A percentile compares a stretch with the other conserved stretches of the same genome.
Conservation (phyloP, 2,329 filamentous ascomycete genomes). For the Botrytis paeoniae region DNA sequence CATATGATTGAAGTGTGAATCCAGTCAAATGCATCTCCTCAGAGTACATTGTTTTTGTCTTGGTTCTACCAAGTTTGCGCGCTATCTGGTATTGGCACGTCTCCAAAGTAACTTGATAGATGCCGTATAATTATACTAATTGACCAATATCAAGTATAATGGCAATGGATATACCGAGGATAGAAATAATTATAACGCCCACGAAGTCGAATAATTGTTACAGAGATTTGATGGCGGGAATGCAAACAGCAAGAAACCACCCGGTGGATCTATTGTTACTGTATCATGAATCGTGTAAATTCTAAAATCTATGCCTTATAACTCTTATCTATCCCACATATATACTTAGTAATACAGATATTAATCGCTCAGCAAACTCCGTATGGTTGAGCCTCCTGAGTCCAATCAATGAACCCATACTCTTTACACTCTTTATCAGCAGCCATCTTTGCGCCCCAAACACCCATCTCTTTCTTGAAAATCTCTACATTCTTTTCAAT, state of each 20-base stretch:
- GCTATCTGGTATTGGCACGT: not conserved
- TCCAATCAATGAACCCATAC: constrained; percentile 46
- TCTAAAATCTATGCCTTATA: not conserved
- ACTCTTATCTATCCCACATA: not conserved
- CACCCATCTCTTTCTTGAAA: constrained; percentile 48
- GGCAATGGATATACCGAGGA: not conserved
- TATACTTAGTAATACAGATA: not conserved
- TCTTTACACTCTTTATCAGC: constrained; percentile 40
- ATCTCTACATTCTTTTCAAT: constrained; percentile 46
- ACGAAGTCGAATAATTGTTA: not conserved
- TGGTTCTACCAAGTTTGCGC: not conserved
- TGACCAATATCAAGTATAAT: not conserved
- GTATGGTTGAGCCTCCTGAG: constrained; percentile 26
- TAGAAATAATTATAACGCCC: not conserved
- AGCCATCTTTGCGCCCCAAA: constrained; percentile 43
- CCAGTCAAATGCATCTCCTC: not conserved
- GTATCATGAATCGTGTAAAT: constrained; percentile 9
- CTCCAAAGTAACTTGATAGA: not conserved
- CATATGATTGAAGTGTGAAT: not conserved
- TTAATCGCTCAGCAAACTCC: not conserved
- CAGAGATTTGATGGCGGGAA: not conserved
- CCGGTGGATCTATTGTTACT: not conserved
- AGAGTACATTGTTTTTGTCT: not conserved
- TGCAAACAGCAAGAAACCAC: not conserved
- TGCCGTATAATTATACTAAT: not conserved